Evolutionary conservation across 2,329 filamentous ascomycete genomes (phyloP).

Genomic region (Claviceps purpurea): DNA sequence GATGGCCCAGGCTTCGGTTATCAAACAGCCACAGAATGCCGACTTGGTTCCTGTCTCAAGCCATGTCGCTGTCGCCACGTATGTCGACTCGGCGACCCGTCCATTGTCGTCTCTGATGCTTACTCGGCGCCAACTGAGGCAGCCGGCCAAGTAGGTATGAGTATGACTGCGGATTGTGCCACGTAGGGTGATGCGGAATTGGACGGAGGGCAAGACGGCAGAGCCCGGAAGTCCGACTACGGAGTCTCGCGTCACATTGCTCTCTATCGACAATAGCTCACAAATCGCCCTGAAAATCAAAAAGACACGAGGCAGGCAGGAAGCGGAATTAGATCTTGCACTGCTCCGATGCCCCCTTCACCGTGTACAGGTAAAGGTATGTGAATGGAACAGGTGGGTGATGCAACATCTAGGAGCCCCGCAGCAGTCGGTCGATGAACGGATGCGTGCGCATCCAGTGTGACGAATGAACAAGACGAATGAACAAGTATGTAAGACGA

Average conservation of each 20-base stretch:
- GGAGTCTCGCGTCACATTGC: neutral
- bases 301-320: neutral
- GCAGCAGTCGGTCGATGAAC: neutral
- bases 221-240: neutral
- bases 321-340: neutral
- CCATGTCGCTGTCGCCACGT: neutral
- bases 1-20: neutral
- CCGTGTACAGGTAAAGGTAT: neutral
- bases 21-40: neutral
- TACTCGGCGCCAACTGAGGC: neutral
- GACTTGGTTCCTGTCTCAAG: neutral
- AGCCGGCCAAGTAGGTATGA: neutral
- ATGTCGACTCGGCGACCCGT: neutral
- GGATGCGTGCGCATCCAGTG: neutral
- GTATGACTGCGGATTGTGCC: neutral
- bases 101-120: neutral
- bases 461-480: constrained; percentile 3
- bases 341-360: neutral
- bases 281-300: neutral
- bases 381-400: neutral
- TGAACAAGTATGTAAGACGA: neutral
- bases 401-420: neutral
- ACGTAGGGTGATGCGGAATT: neutral
- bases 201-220: neutral
- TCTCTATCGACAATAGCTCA: neutral